These are phyloP conservation scores for Salix suchowensis DNA, from an alignment of 345 rosid genomes.

Conservation along the genomic window DNA sequence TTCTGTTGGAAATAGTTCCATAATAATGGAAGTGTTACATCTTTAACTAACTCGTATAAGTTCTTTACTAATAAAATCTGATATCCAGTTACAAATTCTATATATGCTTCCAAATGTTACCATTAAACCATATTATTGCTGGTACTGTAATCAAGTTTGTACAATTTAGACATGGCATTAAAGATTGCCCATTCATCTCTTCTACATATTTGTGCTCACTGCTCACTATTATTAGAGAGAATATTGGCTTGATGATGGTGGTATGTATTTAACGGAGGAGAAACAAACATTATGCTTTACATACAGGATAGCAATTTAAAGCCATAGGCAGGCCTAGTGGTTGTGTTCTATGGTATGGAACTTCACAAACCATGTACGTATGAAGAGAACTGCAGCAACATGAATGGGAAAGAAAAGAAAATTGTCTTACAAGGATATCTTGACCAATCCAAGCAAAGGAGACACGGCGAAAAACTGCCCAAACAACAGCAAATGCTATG, in stretches of 20 bases:
- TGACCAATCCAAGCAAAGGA: constrained; percentile 96
- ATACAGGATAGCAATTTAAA: neutral
- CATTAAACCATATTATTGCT: neutral
- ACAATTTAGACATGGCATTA: neutral
- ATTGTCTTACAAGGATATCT: constrained; percentile 87
- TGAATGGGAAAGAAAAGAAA: neutral
- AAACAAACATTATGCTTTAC: neutral
- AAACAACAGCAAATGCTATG: constrained; percentile 78
- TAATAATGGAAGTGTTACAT: neutral
- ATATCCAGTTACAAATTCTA: neutral
- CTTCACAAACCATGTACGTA: neutral
- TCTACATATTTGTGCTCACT: neutral
- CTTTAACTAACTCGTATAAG: neutral
- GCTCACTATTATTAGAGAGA: neutral
- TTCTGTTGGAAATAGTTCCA: neutral
- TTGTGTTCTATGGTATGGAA: neutral
- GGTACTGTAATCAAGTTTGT: neutral
- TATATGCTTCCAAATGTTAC: neutral
- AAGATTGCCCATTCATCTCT: neutral
- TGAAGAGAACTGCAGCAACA: neutral
- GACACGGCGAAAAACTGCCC: constrained; percentile 69
- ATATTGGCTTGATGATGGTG: neutral
- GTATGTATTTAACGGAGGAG: neutral
- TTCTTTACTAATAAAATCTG: neutral
- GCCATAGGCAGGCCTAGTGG: neutral